Percentiles rank a stretch among this genome's conserved stretches.
Conservation (phyloP, 495 filamentous ascomycete species). For the Aspergillus ellipticus region DNA sequence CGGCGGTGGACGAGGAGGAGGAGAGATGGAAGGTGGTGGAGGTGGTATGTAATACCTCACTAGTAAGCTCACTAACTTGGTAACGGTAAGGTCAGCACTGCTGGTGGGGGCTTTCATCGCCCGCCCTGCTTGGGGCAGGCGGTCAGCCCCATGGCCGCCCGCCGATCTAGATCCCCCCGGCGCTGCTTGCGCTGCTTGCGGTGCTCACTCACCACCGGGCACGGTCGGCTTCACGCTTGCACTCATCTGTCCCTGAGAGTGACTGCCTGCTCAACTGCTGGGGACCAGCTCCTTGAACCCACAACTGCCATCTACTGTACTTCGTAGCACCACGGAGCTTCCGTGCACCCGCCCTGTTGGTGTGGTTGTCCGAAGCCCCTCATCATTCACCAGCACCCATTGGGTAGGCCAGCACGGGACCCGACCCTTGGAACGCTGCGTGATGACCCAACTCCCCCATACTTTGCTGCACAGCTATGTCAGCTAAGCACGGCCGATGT, state of each 20-base stretch:
- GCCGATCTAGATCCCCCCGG: not conserved
- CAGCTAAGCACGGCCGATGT: no score
- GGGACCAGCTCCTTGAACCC: no score
- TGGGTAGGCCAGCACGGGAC: not conserved
- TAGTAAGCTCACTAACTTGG: no score
- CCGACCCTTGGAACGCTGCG: not conserved
- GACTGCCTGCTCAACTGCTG: not conserved
- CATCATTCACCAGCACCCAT: not conserved
- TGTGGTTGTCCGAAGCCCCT: conserved; percentile 6
- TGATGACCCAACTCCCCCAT: not conserved
- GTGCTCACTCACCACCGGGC: no score
- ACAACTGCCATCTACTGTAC: not conserved
- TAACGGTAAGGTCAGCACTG: conserved; percentile 5
- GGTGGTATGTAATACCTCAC: not conserved
- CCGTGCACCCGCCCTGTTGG: not conserved
- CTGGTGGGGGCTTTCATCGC: no score
- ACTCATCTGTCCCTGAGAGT: no score
- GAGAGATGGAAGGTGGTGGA: not conserved
- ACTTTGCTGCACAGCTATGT: no score
- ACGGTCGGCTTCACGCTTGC: no score
- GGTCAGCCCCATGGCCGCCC: conserved; percentile 21
- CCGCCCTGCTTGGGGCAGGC: conserved; percentile 29
- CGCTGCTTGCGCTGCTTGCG: no score
- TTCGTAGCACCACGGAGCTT: not conserved
- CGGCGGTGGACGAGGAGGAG: not conserved